Percentiles rank a stretch among this genome's conserved stretches.
Evolutionary conservation across 768 basidiomycete species (phyloP).

Genomic region (Trametes cingulata): DNA sequence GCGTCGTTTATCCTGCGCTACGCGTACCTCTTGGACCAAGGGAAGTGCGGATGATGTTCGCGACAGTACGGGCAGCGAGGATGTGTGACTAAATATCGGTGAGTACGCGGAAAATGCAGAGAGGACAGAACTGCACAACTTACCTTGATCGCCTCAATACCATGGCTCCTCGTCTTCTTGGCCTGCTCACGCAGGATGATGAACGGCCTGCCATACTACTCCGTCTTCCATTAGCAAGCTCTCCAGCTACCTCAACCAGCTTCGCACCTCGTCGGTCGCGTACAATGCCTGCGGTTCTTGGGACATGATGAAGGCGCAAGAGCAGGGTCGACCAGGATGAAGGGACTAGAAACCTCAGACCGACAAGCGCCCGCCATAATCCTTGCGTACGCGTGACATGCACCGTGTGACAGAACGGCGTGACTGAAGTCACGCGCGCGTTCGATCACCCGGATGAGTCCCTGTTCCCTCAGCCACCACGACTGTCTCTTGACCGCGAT

Average conservation of each 20-base stretch:
- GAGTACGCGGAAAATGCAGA: slow-evolving; percentile 14
- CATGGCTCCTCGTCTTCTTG: slow-evolving; percentile 90
- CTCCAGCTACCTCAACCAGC: neutral
- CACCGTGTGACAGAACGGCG: neutral
- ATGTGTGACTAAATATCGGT: slow-evolving; percentile 74
- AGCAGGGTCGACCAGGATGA: neutral
- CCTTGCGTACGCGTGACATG: slow-evolving; percentile 1
- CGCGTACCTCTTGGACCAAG: slow-evolving; percentile 88
- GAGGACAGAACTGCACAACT: slow-evolving; percentile 17
- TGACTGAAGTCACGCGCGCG: too few relatives aligned
- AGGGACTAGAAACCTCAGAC: slow-evolving; percentile 11
- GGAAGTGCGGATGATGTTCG: slow-evolving; percentile 93
- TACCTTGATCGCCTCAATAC: slow-evolving; percentile 94
- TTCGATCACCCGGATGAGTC: too few relatives aligned
- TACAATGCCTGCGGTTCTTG: slow-evolving; percentile 69
- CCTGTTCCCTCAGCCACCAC: too few relatives aligned
- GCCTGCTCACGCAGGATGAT: slow-evolving; percentile 95
- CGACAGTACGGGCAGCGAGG: slow-evolving; percentile 89
- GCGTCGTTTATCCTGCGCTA: neutral
- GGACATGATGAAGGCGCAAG: slow-evolving; percentile 29
- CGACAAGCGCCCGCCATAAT: slow-evolving; percentile 7
- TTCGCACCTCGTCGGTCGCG: slow-evolving; percentile 77
- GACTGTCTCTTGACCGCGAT: neutral
- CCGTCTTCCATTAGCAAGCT: slow-evolving; percentile 13
- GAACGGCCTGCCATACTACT: slow-evolving; percentile 92